Evolutionary conservation across 805 yeast species (phyloP).

Genomic region (Candida argentea): DNA sequence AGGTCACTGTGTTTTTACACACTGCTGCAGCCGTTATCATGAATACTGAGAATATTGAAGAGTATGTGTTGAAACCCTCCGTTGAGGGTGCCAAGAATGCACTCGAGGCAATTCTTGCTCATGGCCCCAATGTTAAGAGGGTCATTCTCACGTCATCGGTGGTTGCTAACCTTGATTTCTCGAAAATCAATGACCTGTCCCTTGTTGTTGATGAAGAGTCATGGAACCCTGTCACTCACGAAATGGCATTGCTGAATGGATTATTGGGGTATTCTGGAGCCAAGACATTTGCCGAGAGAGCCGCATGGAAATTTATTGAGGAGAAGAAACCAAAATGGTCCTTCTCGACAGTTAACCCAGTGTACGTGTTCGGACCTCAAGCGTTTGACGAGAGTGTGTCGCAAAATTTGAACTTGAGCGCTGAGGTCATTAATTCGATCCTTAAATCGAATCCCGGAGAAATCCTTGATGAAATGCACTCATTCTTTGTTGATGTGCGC

Average conservation of each 20-base stretch:
- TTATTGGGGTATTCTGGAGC: slow-evolving; percentile 44
- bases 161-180: slow-evolving; percentile 11
- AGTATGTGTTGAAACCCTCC: slow-evolving; percentile 17
- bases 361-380: slow-evolving; percentile 33
- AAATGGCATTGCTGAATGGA: slow-evolving; percentile 31
- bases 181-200: slow-evolving; percentile 18
- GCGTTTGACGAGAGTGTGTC: slow-evolving; percentile 12
- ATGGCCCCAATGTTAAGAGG: slow-evolving; percentile 9
- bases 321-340: slow-evolving; percentile 5
- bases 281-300: slow-evolving; percentile 48
- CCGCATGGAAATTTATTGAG: slow-evolving; percentile 47
- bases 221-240: slow-evolving; percentile 47
- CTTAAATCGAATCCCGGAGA: slow-evolving; percentile 4
- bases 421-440: slow-evolving; percentile 5
- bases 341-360: slow-evolving; percentile 24
- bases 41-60: slow-evolving; percentile 9
- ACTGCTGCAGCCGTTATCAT: slow-evolving; percentile 36
- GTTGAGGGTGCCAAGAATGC: slow-evolving; percentile 18
- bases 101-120: slow-evolving; percentile 8
- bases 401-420: slow-evolving; percentile 7
- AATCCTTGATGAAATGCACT: slow-evolving; percentile 3
- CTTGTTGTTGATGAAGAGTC: slow-evolving; percentile 34
- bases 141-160: slow-evolving; percentile 16
- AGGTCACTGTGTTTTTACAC: slow-evolving; percentile 35
- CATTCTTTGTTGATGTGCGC: slow-evolving; percentile 9